Conservation (phyloP, 2,329 filamentous ascomycete species). For the Diaporthe sp. region DNA sequence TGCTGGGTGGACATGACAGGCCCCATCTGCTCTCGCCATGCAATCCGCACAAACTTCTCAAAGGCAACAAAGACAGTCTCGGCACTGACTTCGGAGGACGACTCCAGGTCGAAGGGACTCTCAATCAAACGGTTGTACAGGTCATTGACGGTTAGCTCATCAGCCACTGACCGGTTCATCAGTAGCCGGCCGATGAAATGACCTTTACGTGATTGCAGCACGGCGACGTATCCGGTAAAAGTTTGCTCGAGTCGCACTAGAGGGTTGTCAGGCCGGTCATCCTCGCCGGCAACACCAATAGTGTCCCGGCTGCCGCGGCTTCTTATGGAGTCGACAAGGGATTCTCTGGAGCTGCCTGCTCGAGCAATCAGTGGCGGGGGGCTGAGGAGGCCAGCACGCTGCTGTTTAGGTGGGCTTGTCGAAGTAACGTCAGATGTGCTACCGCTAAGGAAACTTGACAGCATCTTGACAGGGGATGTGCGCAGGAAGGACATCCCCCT, state of each 20-base stretch:
- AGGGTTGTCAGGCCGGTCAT: constrained; percentile 72
- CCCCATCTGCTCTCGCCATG: constrained; percentile 91
- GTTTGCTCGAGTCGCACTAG: constrained; percentile 85
- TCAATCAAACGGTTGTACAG: constrained; percentile 91
- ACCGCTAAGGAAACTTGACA: constrained; percentile 84
- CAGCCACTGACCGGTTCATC: constrained; percentile 76
- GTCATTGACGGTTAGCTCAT: constrained; percentile 87
- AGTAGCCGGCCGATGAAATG: constrained; percentile 86
- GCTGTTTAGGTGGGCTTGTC: constrained; percentile 55
- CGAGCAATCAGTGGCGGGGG: constrained; percentile 37
- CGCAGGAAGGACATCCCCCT: constrained; percentile 79
- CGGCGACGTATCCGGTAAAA: constrained; percentile 85
- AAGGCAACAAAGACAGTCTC: constrained; percentile 93
- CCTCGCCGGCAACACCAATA: constrained; percentile 60
- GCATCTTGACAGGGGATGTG: constrained; percentile 89
- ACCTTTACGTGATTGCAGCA: constrained; percentile 86
- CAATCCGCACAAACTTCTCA: constrained; percentile 90
- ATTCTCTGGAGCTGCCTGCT: constrained; percentile 49
- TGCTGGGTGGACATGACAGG: constrained; percentile 81
- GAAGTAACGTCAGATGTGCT: constrained; percentile 61
- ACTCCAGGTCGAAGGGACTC: constrained; percentile 82
- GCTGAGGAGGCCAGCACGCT: constrained; percentile 51
- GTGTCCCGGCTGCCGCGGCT: constrained; percentile 62
- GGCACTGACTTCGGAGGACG: constrained; percentile 80
- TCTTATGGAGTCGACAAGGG: constrained; percentile 68